Evolutionary conservation across 23 red algal species (phyloP).

Genomic region (Gracilaria domingensis): DNA sequence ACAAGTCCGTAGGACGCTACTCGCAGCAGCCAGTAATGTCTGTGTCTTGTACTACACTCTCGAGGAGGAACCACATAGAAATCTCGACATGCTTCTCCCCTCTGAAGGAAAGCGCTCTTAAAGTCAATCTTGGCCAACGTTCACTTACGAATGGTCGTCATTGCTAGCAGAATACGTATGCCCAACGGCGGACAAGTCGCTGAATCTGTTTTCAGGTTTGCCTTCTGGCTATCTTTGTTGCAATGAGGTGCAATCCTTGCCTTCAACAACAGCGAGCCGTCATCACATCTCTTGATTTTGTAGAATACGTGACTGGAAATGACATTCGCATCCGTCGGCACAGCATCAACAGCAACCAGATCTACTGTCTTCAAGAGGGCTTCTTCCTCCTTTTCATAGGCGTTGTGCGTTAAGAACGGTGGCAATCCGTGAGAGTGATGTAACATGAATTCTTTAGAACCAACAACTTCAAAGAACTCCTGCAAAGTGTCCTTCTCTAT

Average conservation of each 20-base stretch:
- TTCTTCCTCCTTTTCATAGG: conserved; percentile 38
- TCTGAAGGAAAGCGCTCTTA: conserved; percentile 41
- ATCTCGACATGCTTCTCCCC: not conserved
- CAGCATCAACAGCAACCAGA: not conserved
- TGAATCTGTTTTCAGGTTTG: not conserved
- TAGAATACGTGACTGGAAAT: too few relatives aligned
- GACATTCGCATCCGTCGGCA: conserved; percentile 1
- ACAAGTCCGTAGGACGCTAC: conserved; percentile 30
- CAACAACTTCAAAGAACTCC: too few relatives aligned
- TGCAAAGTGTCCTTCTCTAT: too few relatives aligned
- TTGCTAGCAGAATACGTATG: conserved; percentile 14
- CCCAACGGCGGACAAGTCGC: too few relatives aligned
- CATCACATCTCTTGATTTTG: too few relatives aligned
- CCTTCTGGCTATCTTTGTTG: conserved; percentile 18
- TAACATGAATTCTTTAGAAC: conserved; percentile 30
- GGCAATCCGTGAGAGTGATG: conserved; percentile 23
- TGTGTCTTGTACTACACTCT: conserved; percentile 7
- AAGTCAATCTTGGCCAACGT: not conserved
- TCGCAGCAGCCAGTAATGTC: conserved; percentile 12
- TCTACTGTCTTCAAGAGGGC: conserved; percentile 11
- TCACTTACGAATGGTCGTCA: not conserved
- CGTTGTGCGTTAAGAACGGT: not conserved
- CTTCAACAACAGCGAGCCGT: too few relatives aligned
- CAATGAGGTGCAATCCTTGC: too few relatives aligned
- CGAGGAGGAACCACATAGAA: not conserved